These are phyloP conservation scores for Rhypophila decipiens DNA, from an alignment of 495 filamentous ascomycete species.

Conservation along the genomic window DNA sequence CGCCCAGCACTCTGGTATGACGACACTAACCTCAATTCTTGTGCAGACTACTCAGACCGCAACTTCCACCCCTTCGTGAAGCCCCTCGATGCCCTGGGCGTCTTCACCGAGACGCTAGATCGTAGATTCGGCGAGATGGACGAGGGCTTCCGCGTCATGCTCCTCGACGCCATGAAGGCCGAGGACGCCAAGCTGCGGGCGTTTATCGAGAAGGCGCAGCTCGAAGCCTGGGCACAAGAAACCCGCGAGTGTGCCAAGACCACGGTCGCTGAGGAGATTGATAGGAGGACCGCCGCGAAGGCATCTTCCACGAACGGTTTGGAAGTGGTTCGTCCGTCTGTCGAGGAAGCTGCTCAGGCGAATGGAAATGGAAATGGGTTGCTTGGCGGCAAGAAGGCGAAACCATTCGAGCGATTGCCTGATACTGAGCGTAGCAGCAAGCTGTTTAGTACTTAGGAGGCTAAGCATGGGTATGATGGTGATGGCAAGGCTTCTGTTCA, in stretches of 20 bases:
- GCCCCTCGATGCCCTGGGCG: constrained; percentile 47
- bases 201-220: constrained; percentile 51
- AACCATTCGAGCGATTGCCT: too few relatives aligned
- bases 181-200: constrained; percentile 48
- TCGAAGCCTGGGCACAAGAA: constrained; percentile 50
- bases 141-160: constrained; percentile 41
- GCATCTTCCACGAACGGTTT: not conserved
- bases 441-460: too few relatives aligned
- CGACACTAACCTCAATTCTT: constrained; percentile 9
- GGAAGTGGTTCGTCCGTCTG: too few relatives aligned
- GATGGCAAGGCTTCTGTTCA: too few relatives aligned
- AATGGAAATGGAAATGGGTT: not conserved
- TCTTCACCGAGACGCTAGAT: constrained; percentile 46
- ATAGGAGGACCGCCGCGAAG: constrained; percentile 5
- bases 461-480: too few relatives aligned
- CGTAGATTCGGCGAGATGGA: constrained; percentile 46
- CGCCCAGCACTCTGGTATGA: not conserved
- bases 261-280: constrained; percentile 15
- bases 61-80: constrained; percentile 35
- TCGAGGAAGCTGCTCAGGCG: too few relatives aligned
- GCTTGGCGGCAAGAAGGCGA: too few relatives aligned
- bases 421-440: too few relatives aligned
- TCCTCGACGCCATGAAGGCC: constrained; percentile 45
- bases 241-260: constrained; percentile 23
- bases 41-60: constrained; percentile 18